phyloP scores from a whole-genome alignment of 1,139 yeast species.

The Groenewaldozyma sp. region DNA sequence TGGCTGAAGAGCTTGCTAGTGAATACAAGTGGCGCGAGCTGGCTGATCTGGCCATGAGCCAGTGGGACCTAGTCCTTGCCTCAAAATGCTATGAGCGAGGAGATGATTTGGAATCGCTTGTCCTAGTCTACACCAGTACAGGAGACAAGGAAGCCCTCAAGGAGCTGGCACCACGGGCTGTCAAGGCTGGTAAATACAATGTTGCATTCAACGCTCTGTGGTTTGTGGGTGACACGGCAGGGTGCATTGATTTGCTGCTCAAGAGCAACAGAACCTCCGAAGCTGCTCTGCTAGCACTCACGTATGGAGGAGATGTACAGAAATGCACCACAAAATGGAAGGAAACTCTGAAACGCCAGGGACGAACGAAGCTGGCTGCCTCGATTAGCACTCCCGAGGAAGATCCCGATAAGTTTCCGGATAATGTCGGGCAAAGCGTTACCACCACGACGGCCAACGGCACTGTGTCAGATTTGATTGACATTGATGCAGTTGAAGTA shows the following conservation, averaged over 20 bases:
- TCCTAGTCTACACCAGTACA: conserved; percentile 75
- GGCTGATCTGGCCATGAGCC: conserved; percentile 75
- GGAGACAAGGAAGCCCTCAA: conserved; percentile 55
- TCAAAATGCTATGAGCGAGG: conserved; percentile 74
- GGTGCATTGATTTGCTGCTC: conserved; percentile 57
- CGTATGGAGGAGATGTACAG: conserved; percentile 52
- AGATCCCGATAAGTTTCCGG: conserved; percentile 26
- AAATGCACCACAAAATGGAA: conserved; percentile 60
- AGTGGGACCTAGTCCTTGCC: conserved; percentile 78
- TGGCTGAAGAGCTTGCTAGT: conserved; percentile 43
- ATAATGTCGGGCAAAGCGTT: conserved; percentile 22
- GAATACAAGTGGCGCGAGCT: conserved; percentile 78
- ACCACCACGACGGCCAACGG: conserved; percentile 17
- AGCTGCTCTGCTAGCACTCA: conserved; percentile 71
- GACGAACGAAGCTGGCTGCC: conserved; percentile 51
- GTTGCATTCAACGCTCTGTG: conserved; percentile 90
- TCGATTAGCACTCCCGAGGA: conserved; percentile 23
- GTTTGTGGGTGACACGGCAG: conserved; percentile 63
- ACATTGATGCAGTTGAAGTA: conserved; percentile 17
- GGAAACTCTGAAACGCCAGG: conserved; percentile 39
- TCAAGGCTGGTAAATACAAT: conserved; percentile 67
- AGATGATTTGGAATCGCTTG: conserved; percentile 70
- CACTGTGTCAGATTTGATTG: conserved; percentile 20
- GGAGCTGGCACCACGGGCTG: conserved; percentile 52
- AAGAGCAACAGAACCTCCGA: conserved; percentile 70